Evolutionary conservation across 2,329 filamentous ascomycete species (phyloP), one percentile per base, ranked within the genome.

Genomic region (Colletotrichum sp.): DNA sequence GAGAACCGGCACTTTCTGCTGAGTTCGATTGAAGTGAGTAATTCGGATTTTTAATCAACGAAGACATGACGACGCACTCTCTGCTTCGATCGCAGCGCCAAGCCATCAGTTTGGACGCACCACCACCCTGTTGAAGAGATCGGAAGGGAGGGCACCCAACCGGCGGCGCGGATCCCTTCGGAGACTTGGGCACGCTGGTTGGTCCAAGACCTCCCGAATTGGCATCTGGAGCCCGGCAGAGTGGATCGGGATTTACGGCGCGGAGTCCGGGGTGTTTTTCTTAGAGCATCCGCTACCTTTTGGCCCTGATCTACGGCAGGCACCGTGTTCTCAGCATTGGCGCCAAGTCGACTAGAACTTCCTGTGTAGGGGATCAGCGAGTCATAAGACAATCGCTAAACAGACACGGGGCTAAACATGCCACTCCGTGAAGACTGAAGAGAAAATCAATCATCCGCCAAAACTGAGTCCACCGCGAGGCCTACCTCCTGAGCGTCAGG

Each of bases 81-180:
- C 44, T 36, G n/a, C 32, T 12, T 39, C 32, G 25, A 5, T 30
- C 27, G 65, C 49, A 30, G 16, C 64, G 74, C 74, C 74, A 76
- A 76, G 74, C 49, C 30, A 64, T 69, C 71, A 76, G 71, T 76
- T 76, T 74, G 74, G 34, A 64, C 32, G 62, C 61, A 39, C 13
- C 22, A n/a, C 12, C 25, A n/a, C 32, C 62, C 34, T 32, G 25
- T 22, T 57, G 29, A 61, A 49, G 30, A 69, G 30, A 29, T 25
- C 19, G 11, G 32, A 64, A 25, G 22, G 65, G 69, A 55, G 19
- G 44, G 12, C 11, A 22, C 8, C 27, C 6, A 22, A 39, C 69
- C 57, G 44, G 59, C 32, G 29, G n/a, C 39, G 8, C 29, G 59
- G 49, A 22, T 22, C 69, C n/a, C 29, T 3, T 27, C 61, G 52